Conservation (phyloP, 345 rosid genomes). For the Turnera subulata region DNA sequence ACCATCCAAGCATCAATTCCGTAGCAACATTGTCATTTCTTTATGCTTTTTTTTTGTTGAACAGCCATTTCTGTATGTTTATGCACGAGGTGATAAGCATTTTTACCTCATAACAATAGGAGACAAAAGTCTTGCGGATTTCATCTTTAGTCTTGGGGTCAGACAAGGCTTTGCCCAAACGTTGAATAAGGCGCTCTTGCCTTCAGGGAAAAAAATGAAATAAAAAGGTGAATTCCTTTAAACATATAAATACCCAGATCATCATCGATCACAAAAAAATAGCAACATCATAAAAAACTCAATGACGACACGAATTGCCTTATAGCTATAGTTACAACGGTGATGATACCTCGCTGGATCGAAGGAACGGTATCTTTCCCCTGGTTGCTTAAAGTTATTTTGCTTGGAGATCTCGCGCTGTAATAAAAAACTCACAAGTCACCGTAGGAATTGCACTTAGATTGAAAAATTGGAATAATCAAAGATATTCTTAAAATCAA, state of each 20-base stretch:
- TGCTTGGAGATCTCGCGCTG: slow-evolving; percentile 21
- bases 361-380: slow-evolving; percentile 29
- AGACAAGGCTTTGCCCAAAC: slow-evolving; percentile 20
- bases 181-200: slow-evolving; percentile 25
- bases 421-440: not conserved
- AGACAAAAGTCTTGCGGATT: slow-evolving; percentile 28
- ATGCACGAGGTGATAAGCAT: not conserved
- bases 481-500: too few relatives aligned
- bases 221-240: not conserved
- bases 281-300: too few relatives aligned
- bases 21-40: too few relatives aligned
- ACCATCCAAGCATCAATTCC: too few relatives aligned
- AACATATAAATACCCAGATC: not conserved
- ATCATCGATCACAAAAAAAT: too few relatives aligned
- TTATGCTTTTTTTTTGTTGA: too few relatives aligned
- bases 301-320: too few relatives aligned
- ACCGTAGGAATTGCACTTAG: too few relatives aligned
- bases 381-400: slow-evolving; percentile 33
- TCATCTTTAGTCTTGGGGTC: slow-evolving; percentile 25
- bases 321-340: not conserved
- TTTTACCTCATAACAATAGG: slow-evolving; percentile 26
- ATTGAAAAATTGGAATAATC: too few relatives aligned
- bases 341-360: slow-evolving; percentile 23
- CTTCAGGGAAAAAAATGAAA: not conserved
- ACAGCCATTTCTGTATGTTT: too few relatives aligned